A percentile compares a stretch with the other conserved stretches of the same genome.
Evolutionary conservation across 768 basidiomycete species (phyloP).

Genomic region (Amanita muscaria): DNA sequence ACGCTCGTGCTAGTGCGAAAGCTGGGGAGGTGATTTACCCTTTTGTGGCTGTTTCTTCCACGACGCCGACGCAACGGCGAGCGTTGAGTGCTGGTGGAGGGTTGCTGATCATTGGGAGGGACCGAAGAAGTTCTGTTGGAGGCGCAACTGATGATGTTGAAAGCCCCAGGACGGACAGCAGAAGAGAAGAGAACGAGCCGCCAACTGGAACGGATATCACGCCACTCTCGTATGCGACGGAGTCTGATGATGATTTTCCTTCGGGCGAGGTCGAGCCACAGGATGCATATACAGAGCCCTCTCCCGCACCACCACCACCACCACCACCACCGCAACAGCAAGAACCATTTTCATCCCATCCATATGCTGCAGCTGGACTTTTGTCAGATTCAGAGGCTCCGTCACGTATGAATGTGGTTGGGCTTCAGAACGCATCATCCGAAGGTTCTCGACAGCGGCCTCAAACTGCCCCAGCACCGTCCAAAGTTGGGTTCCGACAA

Average conservation of each 20-base stretch:
- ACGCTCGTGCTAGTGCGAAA: background rate
- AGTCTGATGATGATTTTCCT: background rate
- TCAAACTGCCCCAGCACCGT: no score
- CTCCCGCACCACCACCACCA: background rate
- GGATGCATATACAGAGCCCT: background rate
- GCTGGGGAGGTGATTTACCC: background rate
- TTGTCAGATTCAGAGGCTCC: background rate
- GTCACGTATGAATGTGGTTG: no score
- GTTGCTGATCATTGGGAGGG: background rate
- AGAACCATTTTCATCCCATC: background rate
- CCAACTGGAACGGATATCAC: conserved; percentile 2
- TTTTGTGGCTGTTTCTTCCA: conserved; percentile 1
- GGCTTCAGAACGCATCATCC: no score
- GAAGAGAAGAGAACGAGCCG: background rate
- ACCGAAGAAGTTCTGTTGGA: background rate
- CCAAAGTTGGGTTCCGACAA: no score
- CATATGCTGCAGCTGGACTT: background rate
- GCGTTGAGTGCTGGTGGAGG: background rate
- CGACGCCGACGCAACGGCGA: background rate
- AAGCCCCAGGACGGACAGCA: background rate
- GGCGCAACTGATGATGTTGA: no score
- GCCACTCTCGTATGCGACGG: background rate
- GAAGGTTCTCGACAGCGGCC: no score
- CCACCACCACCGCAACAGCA: background rate
- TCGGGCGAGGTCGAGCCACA: background rate